A percentile compares a stretch with the other conserved stretches of the same genome.
Conservation (phyloP, 208 protist genomes). For the Porcisia hertigi region DNA sequence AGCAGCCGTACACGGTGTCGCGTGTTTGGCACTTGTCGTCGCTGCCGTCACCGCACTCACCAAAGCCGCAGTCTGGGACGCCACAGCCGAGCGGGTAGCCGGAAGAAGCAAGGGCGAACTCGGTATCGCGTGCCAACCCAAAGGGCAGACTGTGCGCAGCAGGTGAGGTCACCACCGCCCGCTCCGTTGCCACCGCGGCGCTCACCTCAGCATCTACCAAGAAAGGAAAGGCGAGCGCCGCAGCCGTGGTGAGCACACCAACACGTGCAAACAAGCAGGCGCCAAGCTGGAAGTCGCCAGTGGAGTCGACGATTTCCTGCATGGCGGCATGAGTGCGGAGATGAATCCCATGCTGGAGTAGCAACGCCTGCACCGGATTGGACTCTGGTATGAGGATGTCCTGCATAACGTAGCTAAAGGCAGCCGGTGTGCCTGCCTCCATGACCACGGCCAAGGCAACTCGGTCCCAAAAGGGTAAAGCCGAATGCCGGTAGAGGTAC, state of each 20-base stretch:
- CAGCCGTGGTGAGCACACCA: slow-evolving; percentile 40
- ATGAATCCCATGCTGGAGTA: slow-evolving; percentile 67
- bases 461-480: slow-evolving; percentile 75
- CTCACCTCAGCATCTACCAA: slow-evolving; percentile 20
- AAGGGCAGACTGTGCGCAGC: slow-evolving; percentile 1
- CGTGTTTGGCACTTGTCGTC: neutral
- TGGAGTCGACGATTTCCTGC: slow-evolving; percentile 81
- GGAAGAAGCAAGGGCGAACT: neutral
- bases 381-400: slow-evolving; percentile 44
- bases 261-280: slow-evolving; percentile 84
- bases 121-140: neutral
- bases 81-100: neutral
- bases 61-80: neutral
- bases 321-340: slow-evolving; percentile 53
- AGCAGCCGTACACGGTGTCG: slow-evolving; percentile 2
- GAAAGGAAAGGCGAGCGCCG: slow-evolving; percentile 29
- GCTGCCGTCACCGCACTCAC: neutral
- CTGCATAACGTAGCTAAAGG: slow-evolving; percentile 36
- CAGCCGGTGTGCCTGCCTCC: slow-evolving; percentile 37
- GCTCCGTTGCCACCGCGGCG: slow-evolving; percentile 14
- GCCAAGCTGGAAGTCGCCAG: slow-evolving; percentile 82
- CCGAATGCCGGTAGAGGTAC: slow-evolving; percentile 25
- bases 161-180: neutral
- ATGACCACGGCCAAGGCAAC: slow-evolving; percentile 68
- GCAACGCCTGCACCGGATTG: slow-evolving; percentile 54